Evolutionary conservation across 2,329 filamentous ascomycete genomes (phyloP), one percentile per base, ranked within the genome.

Genomic region (Akanthomyces lecanii): DNA sequence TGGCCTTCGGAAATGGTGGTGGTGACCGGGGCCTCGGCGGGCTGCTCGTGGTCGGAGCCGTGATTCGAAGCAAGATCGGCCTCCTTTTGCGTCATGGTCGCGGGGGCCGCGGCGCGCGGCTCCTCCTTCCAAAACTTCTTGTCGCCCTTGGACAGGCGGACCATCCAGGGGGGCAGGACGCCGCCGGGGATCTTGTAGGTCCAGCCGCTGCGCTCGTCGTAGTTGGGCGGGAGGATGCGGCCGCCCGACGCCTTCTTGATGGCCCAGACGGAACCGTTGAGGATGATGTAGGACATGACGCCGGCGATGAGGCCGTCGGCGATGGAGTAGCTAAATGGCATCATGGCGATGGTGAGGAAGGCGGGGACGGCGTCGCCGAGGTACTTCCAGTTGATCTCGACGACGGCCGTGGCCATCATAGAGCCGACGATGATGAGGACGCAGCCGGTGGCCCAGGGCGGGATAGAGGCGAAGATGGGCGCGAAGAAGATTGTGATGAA

Each of bases 311-410:
- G 81, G 54, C 92, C 92, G 71, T 96, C 90, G 14, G 92, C 90
- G 70, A 96, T 95, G 47, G 87, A 91, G 79, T 95, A 96, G 1
- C 90, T 92, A 76, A 96, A 95, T 0, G 92, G 91, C 92, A 96
- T 96, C 65, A 93, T 78, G 63, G 88, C 86, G 66, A 96, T 89
- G 57, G 90, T 92, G 42, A 96, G 79, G 77, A 96, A 96, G 3
- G 92, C 91, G 0, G 92, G 92, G 28, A 96, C 82, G 1, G 90
- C 88, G 73, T 96, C 92, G 59, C 91, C 91, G 65, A 91, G 81
- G 76, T 96, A 96, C 53, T 81, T 81, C 92, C 92, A 96, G 81
- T 96, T 96, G 79, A 96, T 93, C 66, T 95, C 89, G 18, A 85
- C 85, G 14, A 90, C 89, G 1, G 90, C 83, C 65, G 86, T 84